phyloP scores from a whole-genome alignment of 371 early-diverging fungal genomes.

The Mortierella sp. region DNA sequence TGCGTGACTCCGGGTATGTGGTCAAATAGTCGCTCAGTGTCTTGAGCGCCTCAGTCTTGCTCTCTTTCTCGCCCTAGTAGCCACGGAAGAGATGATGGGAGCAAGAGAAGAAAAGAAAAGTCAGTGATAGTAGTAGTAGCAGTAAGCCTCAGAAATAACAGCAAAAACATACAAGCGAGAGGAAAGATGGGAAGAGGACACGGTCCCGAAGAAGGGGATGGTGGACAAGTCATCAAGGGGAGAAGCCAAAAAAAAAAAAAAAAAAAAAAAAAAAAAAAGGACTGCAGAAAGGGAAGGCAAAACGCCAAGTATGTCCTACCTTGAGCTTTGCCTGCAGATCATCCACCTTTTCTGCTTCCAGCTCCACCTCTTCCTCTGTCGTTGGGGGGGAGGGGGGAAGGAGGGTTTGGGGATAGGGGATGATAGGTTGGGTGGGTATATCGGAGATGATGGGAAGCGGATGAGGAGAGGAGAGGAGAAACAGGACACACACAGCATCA shows the following conservation, averaged over 20 bases:
- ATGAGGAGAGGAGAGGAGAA: not conserved
- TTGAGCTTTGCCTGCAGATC: slow-evolving; percentile 31
- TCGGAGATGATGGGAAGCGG: not conserved
- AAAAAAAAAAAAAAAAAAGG: not conserved
- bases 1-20: slow-evolving; percentile 26
- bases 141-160: not conserved
- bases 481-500: not conserved
- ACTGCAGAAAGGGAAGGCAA: not conserved
- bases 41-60: slow-evolving; percentile 31
- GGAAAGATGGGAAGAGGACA: not conserved
- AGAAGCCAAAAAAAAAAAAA: not conserved
- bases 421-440: too few species aligned
- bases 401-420: too few species aligned
- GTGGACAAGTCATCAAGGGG: not conserved
- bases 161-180: not conserved
- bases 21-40: slow-evolving; percentile 41
- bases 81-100: not conserved
- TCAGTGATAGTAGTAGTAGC: not conserved
- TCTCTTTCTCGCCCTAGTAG: slow-evolving; percentile 20
- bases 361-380: slow-evolving; percentile 33
- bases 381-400: too few species aligned
- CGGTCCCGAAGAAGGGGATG: not conserved
- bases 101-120: not conserved
- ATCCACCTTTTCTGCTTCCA: slow-evolving; percentile 38
- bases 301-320: slow-evolving; percentile 14